phyloP scores from a whole-genome alignment of 352 stramenopile genomes.

The Saprolegnia parasitica region DNA sequence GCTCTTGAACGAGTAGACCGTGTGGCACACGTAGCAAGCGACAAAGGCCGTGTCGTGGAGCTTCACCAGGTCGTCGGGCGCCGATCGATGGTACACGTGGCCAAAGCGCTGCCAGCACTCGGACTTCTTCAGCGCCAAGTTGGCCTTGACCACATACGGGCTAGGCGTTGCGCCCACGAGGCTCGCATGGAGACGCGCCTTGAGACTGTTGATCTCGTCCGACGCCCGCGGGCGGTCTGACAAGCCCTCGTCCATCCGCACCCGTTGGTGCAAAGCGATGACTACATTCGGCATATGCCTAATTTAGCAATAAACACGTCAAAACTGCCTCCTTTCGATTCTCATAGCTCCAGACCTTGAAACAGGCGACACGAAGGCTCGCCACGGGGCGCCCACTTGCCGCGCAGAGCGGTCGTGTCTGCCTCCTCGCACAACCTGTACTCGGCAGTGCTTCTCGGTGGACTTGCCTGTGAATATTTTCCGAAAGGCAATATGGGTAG shows the following conservation, averaged over 20 bases:
- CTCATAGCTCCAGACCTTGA: no score
- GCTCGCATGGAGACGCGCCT: constrained; percentile 21
- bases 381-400: no score
- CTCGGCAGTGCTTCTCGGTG: no score
- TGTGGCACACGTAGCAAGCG: constrained; percentile 26
- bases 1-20: constrained; percentile 30
- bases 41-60: constrained; percentile 23
- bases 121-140: constrained; percentile 24
- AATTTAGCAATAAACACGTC: background rate
- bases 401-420: no score
- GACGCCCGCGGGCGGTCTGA: constrained; percentile 6
- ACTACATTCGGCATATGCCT: background rate
- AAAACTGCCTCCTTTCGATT: no score
- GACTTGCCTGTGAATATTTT: background rate
- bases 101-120: constrained; percentile 27
- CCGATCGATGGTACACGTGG: constrained; percentile 13
- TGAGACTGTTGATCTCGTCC: constrained; percentile 22
- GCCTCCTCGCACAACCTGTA: no score
- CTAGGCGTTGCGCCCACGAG: background rate
- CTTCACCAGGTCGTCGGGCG: constrained; percentile 11
- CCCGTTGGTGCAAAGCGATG: background rate
- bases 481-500: background rate
- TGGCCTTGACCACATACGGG: constrained; percentile 22
- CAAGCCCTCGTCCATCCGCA: constrained; percentile 10
- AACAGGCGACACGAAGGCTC: no score